Conservation (phyloP, 202 grass and related monocot genomes). For the Cymbopogon flexuosus region DNA sequence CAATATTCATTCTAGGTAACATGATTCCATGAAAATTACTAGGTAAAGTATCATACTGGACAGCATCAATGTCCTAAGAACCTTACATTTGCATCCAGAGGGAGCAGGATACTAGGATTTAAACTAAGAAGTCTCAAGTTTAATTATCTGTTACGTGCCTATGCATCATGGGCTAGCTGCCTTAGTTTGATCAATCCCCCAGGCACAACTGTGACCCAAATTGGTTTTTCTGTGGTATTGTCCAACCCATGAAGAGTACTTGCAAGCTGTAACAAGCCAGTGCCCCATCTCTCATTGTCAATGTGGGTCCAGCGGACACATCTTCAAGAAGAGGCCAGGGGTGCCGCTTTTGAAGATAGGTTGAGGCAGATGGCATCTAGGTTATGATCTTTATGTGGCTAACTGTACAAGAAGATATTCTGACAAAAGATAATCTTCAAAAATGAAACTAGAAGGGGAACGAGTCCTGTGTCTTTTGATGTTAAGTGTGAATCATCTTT, state of each 20-base stretch:
- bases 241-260: neutral
- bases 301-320: too few relatives aligned
- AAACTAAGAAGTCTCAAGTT: slow-evolving; percentile 7
- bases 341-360: too few relatives aligned
- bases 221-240: neutral
- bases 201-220: neutral
- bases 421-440: too few relatives aligned
- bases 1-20: neutral
- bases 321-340: too few relatives aligned
- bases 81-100: neutral
- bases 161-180: neutral
- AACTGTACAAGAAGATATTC: too few relatives aligned
- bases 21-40: slow-evolving; percentile 3
- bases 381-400: too few relatives aligned
- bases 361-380: too few relatives aligned
- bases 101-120: slow-evolving; percentile 13
- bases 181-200: neutral
- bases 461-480: too few relatives aligned
- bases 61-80: neutral
- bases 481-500: too few relatives aligned
- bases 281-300: too few relatives aligned
- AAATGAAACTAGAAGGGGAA: too few relatives aligned
- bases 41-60: neutral
- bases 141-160: neutral
- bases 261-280: too few relatives aligned